Conservation (phyloP, 768 basidiomycete species). For the Candolleomyces eurysporus region DNA sequence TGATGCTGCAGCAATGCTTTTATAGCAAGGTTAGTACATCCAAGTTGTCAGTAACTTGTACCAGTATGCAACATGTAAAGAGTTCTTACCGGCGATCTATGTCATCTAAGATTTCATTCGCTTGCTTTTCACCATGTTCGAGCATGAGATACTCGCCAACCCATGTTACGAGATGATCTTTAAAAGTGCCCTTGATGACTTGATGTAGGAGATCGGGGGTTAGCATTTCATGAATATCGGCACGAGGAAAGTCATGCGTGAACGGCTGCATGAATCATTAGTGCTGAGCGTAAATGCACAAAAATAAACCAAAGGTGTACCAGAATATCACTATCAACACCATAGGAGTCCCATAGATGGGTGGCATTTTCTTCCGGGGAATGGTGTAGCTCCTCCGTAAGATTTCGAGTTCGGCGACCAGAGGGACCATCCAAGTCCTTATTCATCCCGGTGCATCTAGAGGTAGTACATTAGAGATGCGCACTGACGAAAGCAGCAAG, state of each 20-base stretch:
- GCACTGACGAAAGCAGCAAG: too few species aligned
- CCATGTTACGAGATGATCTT: constrained; percentile 9
- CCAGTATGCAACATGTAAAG: too few species aligned
- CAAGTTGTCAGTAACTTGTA: too few species aligned
- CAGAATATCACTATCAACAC: not conserved
- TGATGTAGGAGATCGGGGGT: constrained; percentile 10
- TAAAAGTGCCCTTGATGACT: constrained; percentile 10
- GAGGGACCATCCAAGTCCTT: not conserved
- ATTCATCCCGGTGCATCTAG: not conserved
- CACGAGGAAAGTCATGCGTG: constrained; percentile 27
- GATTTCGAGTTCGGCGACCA: not conserved
- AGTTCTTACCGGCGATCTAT: constrained; percentile 9
- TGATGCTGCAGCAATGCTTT: constrained; percentile 19
- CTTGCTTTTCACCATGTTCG: not conserved
- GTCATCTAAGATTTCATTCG: not conserved
- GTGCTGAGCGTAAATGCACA: not conserved
- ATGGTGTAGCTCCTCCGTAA: too few species aligned
- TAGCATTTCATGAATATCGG: constrained; percentile 32
- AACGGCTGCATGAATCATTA: constrained; percentile 22
- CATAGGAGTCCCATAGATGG: constrained; percentile 5
- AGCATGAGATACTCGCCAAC: constrained; percentile 9
- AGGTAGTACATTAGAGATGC: too few species aligned
- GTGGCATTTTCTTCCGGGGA: not conserved
- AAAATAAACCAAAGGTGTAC: not conserved
- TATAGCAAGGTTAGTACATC: too few species aligned